Percentiles rank a stretch among this genome's conserved stretches.
Evolutionary conservation across 2,329 filamentous ascomycete genomes (phyloP).

Genomic region (Fusarium subglutinans): DNA sequence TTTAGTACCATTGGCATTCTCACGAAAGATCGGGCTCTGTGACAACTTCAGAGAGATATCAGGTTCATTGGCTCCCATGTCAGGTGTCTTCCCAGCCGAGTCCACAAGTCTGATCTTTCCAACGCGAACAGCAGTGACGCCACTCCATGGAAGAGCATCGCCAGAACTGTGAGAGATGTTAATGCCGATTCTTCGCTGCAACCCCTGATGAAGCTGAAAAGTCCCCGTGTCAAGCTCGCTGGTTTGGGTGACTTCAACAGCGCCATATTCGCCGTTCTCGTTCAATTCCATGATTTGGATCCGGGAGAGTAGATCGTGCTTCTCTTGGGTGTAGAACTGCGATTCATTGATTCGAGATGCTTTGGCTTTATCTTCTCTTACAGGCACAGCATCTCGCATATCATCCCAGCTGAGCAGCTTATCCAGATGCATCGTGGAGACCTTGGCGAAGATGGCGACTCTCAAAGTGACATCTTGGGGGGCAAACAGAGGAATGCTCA

Average conservation of each 20-base stretch:
- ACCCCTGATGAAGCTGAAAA: slow-evolving; percentile 93
- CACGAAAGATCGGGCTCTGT: slow-evolving; percentile 79
- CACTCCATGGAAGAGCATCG: slow-evolving; percentile 87
- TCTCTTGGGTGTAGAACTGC: slow-evolving; percentile 92
- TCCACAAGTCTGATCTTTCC: slow-evolving; percentile 87
- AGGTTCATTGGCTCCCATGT: slow-evolving; percentile 75
- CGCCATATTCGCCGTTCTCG: slow-evolving; percentile 88
- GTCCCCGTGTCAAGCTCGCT: slow-evolving; percentile 86
- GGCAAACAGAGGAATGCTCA: slow-evolving; percentile 84
- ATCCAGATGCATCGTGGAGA: slow-evolving; percentile 93
- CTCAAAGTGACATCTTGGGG: slow-evolving; percentile 79
- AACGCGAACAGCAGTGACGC: slow-evolving; percentile 79
- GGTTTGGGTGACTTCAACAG: slow-evolving; percentile 90
- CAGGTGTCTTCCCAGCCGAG: slow-evolving; percentile 83
- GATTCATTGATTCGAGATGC: slow-evolving; percentile 83
- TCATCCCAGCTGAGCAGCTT: slow-evolving; percentile 99
- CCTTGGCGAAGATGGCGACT: slow-evolving; percentile 90
- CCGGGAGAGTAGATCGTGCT: slow-evolving; percentile 89
- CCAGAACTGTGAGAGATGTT: slow-evolving; percentile 92
- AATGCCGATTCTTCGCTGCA: slow-evolving; percentile 88
- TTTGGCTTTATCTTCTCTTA: slow-evolving; percentile 62
- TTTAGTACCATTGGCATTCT: slow-evolving; percentile 89
- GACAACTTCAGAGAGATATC: slow-evolving; percentile 82
- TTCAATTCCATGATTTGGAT: slow-evolving; percentile 91
- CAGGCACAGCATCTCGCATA: slow-evolving; percentile 81